Percentiles rank a stretch among this genome's conserved stretches.
Evolutionary conservation across 495 filamentous ascomycete species (phyloP).

Genomic region (Penicillium ochrochloron): DNA sequence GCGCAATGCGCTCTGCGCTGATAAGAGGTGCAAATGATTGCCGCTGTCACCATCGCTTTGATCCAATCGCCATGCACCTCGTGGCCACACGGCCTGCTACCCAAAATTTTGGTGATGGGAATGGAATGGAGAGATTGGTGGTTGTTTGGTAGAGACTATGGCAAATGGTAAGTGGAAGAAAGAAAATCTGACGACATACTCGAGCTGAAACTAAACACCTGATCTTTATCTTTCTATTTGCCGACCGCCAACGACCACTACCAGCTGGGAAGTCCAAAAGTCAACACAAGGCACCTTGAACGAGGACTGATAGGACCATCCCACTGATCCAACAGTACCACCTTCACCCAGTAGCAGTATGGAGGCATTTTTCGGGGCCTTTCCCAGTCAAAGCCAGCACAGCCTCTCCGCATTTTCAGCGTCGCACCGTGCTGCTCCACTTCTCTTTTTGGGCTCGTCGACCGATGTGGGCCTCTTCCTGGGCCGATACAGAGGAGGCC

Average conservation of each 20-base stretch:
- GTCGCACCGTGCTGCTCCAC: slow-evolving; percentile 20
- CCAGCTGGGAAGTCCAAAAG: not conserved
- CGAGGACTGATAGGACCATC: slow-evolving; percentile 4
- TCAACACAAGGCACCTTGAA: not conserved
- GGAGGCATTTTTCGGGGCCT: not conserved
- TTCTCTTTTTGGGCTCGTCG: slow-evolving; percentile 20
- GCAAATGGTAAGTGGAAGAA: not conserved
- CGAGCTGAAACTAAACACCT: not conserved
- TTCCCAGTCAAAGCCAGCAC: slow-evolving; percentile 4
- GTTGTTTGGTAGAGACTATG: not conserved
- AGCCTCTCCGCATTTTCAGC: slow-evolving; percentile 23
- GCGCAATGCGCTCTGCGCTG: slow-evolving; percentile 14
- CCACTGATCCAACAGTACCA: not conserved
- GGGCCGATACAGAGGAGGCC: slow-evolving; percentile 16
- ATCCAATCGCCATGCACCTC: slow-evolving; percentile 32
- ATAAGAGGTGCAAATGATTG: slow-evolving; percentile 37
- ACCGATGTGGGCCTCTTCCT: slow-evolving; percentile 15
- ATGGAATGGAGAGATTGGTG: too few relatives aligned
- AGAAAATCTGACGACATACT: not conserved
- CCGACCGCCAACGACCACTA: not conserved
- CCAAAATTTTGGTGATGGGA: slow-evolving; percentile 14
- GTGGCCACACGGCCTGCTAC: slow-evolving; percentile 27
- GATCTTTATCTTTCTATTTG: not conserved
- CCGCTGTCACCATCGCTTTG: slow-evolving; percentile 34
- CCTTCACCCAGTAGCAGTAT: not conserved